Evolutionary conservation across 2,329 filamentous ascomycete species (phyloP), one percentile per base, ranked within the genome.

Genomic region (Colletotrichum aenigma): DNA sequence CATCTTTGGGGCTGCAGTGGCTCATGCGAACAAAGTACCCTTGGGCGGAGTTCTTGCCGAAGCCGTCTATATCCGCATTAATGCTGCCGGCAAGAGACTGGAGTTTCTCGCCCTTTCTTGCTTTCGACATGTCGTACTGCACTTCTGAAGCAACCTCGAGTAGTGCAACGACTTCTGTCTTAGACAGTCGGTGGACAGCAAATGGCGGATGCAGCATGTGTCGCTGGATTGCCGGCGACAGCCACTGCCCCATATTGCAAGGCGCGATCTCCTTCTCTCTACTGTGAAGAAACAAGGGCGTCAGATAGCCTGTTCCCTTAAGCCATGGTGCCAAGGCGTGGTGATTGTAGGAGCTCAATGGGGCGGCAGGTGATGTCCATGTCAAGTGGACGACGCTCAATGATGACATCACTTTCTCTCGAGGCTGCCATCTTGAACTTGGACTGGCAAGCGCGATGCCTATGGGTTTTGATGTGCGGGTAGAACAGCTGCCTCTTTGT

Each of bases 61-160:
- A 26, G 24, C 7, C 12, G 24, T 4, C 10, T 26, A 15, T 5
- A 2, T 2, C 16, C 1, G 3, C 56, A 2, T 26, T 15, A 16
- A 60, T 60, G 4, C 4, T 30, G 21, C 0, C 0, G 7, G 16
- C 56, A 28, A 30, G 24, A 28, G 16, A 24, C 7, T 60, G 8
- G 12, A 60, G 26, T 10, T 3, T 18, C 3, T 1, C 15, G 0
- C 0, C 5, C 0, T 1, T 2, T 28, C 32, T 15, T 10, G 26
- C 0, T 0, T 4, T 60, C 7, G 24, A 3, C 0, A 60, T 1
- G 15, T 60, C 15, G 9, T 60, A 1, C 1, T 28, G 16, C 0
- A 7, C 8, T 18, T 26, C 56, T 7, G 26, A 13, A 28, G 56
- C 26, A 10, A 60, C 28, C 9, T 16, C 7, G 16, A 60, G 28